phyloP scores from a whole-genome alignment of 371 early-diverging fungal species.

The Mortierella sp. region DNA sequence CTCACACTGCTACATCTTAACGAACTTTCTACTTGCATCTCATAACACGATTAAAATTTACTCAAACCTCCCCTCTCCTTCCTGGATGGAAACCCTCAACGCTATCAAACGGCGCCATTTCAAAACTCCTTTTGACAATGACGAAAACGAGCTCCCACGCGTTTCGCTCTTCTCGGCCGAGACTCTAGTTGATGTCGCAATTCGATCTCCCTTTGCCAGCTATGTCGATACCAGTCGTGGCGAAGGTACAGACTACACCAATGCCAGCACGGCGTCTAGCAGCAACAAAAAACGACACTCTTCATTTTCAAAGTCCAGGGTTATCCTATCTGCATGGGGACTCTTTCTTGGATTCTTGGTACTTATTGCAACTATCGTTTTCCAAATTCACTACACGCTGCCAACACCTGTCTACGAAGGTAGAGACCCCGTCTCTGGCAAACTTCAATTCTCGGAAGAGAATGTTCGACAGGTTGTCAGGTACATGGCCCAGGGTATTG shows the following conservation, averaged over 20 bases:
- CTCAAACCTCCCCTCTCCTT: not conserved
- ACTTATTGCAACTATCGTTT: conserved; percentile 50
- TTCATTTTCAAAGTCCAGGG: conserved; percentile 16
- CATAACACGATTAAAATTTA: too few species aligned
- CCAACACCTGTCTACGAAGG: conserved; percentile 35
- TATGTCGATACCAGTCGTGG: not conserved
- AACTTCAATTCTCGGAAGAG: conserved; percentile 66
- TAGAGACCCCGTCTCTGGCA: conserved; percentile 48
- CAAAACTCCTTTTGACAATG: conserved; percentile 33
- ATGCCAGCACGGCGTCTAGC: not conserved
- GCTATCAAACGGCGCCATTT: conserved; percentile 41
- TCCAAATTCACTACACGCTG: conserved; percentile 58
- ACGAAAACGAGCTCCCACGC: conserved; percentile 2
- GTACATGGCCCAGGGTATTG: conserved; percentile 64
- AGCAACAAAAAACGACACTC: conserved; percentile 10
- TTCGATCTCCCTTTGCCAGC: conserved; percentile 17
- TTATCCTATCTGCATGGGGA: conserved; percentile 21
- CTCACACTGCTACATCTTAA: too few species aligned
- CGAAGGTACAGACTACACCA: not conserved
- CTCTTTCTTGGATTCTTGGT: conserved; percentile 37
- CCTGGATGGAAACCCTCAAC: conserved; percentile 29
- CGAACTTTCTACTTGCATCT: not conserved
- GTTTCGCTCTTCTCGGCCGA: conserved; percentile 26
- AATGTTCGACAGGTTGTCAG: conserved; percentile 65
- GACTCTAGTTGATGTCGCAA: conserved; percentile 27